These are phyloP conservation scores for Claviceps citrina DNA, from an alignment of 2,329 filamentous ascomycete species.

Conservation along the genomic window DNA sequence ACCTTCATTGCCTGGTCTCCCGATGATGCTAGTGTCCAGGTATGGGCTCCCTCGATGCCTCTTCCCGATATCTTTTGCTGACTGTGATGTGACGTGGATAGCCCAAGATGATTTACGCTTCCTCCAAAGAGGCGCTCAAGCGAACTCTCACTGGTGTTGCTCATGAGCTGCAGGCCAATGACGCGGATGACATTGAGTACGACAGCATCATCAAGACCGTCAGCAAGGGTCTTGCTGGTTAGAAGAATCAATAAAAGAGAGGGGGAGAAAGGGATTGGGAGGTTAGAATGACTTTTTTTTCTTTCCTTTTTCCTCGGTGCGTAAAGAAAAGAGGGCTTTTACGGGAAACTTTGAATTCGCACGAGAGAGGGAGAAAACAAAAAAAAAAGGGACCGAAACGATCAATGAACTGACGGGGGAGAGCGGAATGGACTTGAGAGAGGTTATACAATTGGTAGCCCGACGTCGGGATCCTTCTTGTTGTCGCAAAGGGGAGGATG, in stretches of 20 bases:
- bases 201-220: conserved; percentile 52
- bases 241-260: conserved; percentile 11
- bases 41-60: conserved; percentile 30
- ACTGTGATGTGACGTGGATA: conserved; percentile 17
- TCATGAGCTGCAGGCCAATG: conserved; percentile 69
- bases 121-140: conserved; percentile 77
- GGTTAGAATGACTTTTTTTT: not conserved
- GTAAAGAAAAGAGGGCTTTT: not conserved
- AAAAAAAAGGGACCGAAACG: not conserved
- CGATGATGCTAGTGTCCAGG: conserved; percentile 66
- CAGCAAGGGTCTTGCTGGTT: conserved; percentile 44
- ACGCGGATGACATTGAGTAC: conserved; percentile 67
- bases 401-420: not conserved
- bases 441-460: conserved; percentile 3
- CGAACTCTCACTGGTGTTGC: conserved; percentile 61
- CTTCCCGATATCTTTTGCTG: not conserved
- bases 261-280: too few relatives aligned
- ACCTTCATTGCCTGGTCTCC: conserved; percentile 68
- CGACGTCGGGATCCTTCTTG: conserved; percentile 2
- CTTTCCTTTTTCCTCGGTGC: not conserved
- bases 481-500: not conserved
- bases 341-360: not conserved
- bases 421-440: not conserved
- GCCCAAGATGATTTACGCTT: conserved; percentile 84
- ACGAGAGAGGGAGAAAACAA: too few relatives aligned